A percentile compares a stretch with the other conserved stretches of the same genome.
Conservation (phyloP, 805 yeast species). For the Ogataea corticis region DNA sequence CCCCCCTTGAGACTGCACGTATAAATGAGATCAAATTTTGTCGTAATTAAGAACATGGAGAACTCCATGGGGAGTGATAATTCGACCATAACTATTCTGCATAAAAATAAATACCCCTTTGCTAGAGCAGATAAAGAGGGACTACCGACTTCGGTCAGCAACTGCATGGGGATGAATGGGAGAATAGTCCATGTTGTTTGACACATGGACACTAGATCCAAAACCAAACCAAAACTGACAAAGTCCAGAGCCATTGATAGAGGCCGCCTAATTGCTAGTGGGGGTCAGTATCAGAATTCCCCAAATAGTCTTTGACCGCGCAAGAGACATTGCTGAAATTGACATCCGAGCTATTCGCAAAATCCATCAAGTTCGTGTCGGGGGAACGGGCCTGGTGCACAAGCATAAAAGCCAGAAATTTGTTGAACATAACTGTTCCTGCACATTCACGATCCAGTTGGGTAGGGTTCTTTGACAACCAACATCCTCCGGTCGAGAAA, state of each 20-base stretch:
- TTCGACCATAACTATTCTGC: too few species aligned
- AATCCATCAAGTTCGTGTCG: neutral
- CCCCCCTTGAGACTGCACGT: too few species aligned
- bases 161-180: neutral
- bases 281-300: neutral
- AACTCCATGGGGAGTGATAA: too few species aligned
- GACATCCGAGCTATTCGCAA: neutral
- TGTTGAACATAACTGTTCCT: too few species aligned
- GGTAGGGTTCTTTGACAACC: neutral
- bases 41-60: too few species aligned
- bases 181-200: slow-evolving; percentile 3
- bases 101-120: too few species aligned
- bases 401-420: too few species aligned
- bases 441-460: too few species aligned
- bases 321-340: neutral
- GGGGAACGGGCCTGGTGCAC: neutral
- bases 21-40: too few species aligned
- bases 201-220: neutral
- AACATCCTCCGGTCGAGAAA: neutral
- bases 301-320: neutral
- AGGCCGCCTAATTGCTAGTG: neutral
- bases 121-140: too few species aligned
- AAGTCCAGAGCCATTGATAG: neutral
- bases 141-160: slow-evolving; percentile 1
- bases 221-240: neutral